A percentile compares a stretch with the other conserved stretches of the same genome.
These are phyloP conservation scores for Zygosaccharomyces pseudobailii DNA, from an alignment of 1,139 yeast genomes.

Conservation along the genomic window DNA sequence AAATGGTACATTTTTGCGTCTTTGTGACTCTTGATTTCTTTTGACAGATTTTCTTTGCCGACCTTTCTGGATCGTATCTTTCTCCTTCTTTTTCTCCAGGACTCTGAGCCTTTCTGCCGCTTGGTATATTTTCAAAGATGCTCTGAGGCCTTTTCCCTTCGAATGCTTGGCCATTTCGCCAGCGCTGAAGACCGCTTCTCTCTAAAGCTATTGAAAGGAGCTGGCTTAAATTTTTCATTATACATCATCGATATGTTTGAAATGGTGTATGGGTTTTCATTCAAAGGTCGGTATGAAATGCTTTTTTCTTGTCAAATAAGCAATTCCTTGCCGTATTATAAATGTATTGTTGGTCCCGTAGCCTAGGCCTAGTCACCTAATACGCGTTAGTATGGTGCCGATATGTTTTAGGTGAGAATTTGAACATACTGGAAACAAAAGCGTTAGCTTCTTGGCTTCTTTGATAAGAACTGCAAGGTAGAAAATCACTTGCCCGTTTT, in stretches of 20 bases:
- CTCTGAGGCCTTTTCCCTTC: constrained; percentile 42
- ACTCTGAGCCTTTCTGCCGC: constrained; percentile 18
- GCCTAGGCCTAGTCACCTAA: constrained; percentile 15
- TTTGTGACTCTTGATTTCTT: constrained; percentile 25
- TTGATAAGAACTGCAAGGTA: constrained; percentile 55
- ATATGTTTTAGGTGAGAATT: not conserved
- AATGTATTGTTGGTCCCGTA: constrained; percentile 18
- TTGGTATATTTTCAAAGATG: constrained; percentile 40
- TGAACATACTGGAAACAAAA: constrained; percentile 36
- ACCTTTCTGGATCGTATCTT: constrained; percentile 16
- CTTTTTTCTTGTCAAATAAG: constrained; percentile 13
- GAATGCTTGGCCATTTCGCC: constrained; percentile 31
- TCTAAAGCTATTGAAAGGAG: not conserved
- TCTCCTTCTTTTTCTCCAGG: constrained; percentile 21
- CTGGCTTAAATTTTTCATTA: not conserved
- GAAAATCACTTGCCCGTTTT: constrained; percentile 55
- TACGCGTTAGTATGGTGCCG: constrained; percentile 22
- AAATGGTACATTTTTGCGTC: constrained; percentile 30
- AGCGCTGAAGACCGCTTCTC: not conserved
- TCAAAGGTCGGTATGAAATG: constrained; percentile 3
- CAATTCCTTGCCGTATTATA: constrained; percentile 22
- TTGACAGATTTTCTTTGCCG: constrained; percentile 26
- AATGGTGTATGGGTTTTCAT: constrained; percentile 6
- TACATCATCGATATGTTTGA: not conserved
- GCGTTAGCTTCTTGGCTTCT: constrained; percentile 28